Conservation (phyloP, 768 basidiomycete genomes). For the Podaxis sp. region DNA sequence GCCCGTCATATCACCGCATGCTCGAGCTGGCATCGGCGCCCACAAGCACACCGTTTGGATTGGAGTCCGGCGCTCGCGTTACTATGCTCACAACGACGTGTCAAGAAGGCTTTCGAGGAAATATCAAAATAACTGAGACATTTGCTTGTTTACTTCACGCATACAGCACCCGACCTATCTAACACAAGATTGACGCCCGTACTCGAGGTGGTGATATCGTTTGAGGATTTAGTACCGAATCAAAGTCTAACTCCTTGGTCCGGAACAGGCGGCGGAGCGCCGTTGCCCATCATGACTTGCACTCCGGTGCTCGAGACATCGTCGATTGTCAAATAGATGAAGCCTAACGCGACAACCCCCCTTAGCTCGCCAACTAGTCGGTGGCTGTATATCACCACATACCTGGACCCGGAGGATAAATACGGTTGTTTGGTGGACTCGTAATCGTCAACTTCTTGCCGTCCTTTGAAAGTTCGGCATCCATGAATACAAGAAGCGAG, state of each 20-base stretch:
- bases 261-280: slow-evolving; percentile 35
- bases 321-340: background rate
- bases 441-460: slow-evolving; percentile 31
- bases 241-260: slow-evolving; percentile 26
- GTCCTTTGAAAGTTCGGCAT: slow-evolving; percentile 28
- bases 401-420: slow-evolving; percentile 41
- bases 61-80: too few relatives aligned
- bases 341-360: background rate
- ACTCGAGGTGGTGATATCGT: too few relatives aligned
- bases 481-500: slow-evolving; percentile 34
- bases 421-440: slow-evolving; percentile 33
- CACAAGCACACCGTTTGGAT: too few relatives aligned
- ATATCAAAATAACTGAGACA: too few relatives aligned
- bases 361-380: background rate
- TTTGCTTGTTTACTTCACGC: too few relatives aligned
- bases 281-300: slow-evolving; percentile 38
- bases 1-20: too few relatives aligned
- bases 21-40: too few relatives aligned
- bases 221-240: background rate
- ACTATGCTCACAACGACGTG: too few relatives aligned
- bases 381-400: background rate
- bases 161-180: too few relatives aligned
- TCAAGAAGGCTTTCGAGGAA: too few relatives aligned
- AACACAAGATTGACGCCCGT: too few relatives aligned
- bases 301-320: slow-evolving; percentile 33